Evolutionary conservation across 306 rosid genomes (phyloP).

Genomic region (Lithocarpus polystachyus): DNA sequence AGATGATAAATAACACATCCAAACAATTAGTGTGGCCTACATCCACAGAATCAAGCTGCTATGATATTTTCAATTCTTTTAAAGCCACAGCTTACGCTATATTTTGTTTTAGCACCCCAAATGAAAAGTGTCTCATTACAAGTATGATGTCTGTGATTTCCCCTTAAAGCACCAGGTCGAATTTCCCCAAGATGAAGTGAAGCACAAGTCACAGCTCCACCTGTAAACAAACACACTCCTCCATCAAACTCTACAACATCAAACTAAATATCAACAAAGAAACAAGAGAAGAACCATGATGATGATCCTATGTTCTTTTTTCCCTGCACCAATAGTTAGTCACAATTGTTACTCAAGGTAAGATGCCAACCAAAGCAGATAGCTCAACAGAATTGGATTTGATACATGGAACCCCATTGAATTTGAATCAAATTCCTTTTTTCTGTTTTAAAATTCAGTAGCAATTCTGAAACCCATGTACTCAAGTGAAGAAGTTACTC

Average conservation of each 20-base stretch:
- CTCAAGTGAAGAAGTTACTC: too few species aligned
- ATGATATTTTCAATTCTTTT: background rate
- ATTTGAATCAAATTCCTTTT: too few species aligned
- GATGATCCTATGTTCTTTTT: too few species aligned
- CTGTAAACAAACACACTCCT: conserved; percentile 26
- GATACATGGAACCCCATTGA: too few species aligned
- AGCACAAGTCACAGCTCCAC: conserved; percentile 73
- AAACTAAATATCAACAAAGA: background rate
- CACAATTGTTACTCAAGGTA: too few species aligned
- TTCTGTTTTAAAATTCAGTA: too few species aligned
- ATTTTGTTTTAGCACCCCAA: conserved; percentile 81
- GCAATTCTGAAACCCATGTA: too few species aligned
- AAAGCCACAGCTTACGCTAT: conserved; percentile 48
- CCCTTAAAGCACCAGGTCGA: conserved; percentile 58
- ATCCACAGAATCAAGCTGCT: background rate
- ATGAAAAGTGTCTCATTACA: conserved; percentile 80
- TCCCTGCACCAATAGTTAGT: too few species aligned
- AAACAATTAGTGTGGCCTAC: background rate
- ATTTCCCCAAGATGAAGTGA: conserved; percentile 75
- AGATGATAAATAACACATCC: background rate
- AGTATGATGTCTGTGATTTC: conserved; percentile 75
- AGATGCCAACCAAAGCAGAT: too few species aligned
- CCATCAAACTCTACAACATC: background rate
- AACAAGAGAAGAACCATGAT: too few species aligned
- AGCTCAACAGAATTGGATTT: too few species aligned